These are phyloP conservation scores for Lecanosticta acicola DNA, from an alignment of 2,329 filamentous ascomycete species.

Conservation along the genomic window DNA sequence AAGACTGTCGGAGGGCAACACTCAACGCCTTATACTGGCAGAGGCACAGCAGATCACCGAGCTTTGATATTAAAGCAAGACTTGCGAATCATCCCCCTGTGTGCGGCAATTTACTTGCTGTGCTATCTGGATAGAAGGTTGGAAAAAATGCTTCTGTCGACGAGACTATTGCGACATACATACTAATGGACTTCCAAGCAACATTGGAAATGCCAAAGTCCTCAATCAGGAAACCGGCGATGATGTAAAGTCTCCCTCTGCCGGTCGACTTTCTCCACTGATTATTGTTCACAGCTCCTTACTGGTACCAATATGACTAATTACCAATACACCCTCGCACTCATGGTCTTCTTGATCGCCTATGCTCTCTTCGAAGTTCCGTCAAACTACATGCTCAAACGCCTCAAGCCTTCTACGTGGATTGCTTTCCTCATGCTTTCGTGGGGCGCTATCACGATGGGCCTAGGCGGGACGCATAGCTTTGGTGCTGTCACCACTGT, in stretches of 20 bases:
- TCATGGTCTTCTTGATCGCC: constrained; percentile 53
- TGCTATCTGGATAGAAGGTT: constrained; percentile 56
- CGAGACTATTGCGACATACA: not conserved
- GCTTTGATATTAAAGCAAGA: constrained; percentile 45
- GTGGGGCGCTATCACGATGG: constrained; percentile 30
- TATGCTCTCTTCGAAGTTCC: constrained; percentile 44
- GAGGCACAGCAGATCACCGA: constrained; percentile 10
- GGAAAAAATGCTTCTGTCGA: constrained; percentile 26
- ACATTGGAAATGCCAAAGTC: constrained; percentile 51
- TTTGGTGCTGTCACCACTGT: constrained; percentile 40
- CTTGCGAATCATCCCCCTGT: constrained; percentile 57
- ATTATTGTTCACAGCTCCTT: constrained; percentile 40
- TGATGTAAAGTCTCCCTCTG: constrained; percentile 35
- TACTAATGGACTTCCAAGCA: constrained; percentile 28
- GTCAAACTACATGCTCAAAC: constrained; percentile 40
- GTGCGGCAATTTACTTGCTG: constrained; percentile 60
- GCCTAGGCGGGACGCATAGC: constrained; percentile 43
- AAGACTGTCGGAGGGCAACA: not conserved
- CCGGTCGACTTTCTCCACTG: not conserved
- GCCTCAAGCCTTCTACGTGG: constrained; percentile 38
- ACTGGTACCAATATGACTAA: constrained; percentile 56
- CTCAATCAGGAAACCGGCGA: constrained; percentile 56
- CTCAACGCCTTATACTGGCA: not conserved
- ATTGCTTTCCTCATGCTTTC: constrained; percentile 29
- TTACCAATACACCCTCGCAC: constrained; percentile 50